Base-by-base conservation (phyloP, 1,284 basidiomycete species). In the Cutaneotrichosporon curvatum region DNA sequence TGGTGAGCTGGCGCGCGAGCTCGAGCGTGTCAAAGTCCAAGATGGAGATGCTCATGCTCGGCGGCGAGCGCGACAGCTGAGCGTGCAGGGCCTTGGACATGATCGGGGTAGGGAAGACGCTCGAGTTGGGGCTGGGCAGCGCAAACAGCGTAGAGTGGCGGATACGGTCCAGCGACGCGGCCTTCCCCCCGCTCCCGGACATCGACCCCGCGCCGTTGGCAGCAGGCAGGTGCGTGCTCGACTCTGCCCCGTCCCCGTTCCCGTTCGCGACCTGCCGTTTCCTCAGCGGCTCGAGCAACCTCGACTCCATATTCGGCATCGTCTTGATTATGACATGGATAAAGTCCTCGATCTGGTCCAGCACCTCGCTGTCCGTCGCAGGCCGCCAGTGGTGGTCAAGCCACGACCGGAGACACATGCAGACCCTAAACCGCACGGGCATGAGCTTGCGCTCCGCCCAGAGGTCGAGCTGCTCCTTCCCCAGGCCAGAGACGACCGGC, bases 21-120 rank as follows among this genome's bases (percentile, higher is more conserved):
- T 98, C 95, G 25, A 92, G 70, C 2, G 92, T 78, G 59, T 98
- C 90, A 63, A 98, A 91, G 61, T 98, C 94, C n/a, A 84, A 84
- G 9, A 96, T 75, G 20, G 76, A 71, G 41, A 94, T 80, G 3
- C 79, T 79, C n/a, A 94, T 80, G 3, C 12, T 28, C 25, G 25
- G 25, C 78, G 21, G 56, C 40, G 60, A 61, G 10, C 56, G 58
- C 28, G 50, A 39, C 64, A 56, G 79, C 67, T 35, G 46, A 16
- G 78, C 73, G 23, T 92, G 76, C 18, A 97, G 75, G 0, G 80
- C 74, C 72, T 89, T 91, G 51, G 82, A 86, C 75, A 97, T 86
- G 56, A 84, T 76, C 2, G 94, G 89, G 31, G 73, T 65, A 4
- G 75, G 73, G 28, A 69, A 53, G 9, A 23, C 34, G 25, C 35